Conservation (phyloP, 495 filamentous ascomycete species). For the Rusavskia elegans region DNA sequence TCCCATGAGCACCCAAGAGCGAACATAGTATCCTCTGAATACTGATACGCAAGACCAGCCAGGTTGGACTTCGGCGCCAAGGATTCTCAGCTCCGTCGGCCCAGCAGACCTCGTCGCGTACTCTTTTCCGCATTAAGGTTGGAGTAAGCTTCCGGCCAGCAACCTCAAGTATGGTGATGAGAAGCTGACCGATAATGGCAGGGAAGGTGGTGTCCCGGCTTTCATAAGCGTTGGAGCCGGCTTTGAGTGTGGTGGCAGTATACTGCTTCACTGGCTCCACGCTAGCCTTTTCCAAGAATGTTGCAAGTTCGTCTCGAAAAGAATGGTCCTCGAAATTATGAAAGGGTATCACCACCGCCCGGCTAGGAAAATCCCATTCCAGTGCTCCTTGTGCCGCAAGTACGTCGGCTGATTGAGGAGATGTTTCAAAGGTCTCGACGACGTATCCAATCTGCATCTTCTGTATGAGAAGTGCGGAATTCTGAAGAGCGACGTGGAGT, state of each 20-base stretch:
- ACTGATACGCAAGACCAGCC: constrained; percentile 42
- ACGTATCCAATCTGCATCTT: constrained; percentile 14
- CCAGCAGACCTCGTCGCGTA: constrained; percentile 42
- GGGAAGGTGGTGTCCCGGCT: constrained; percentile 31
- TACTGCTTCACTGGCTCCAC: constrained; percentile 38
- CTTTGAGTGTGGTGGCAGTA: constrained; percentile 32
- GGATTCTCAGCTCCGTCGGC: constrained; percentile 24
- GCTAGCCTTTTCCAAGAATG: constrained; percentile 43
- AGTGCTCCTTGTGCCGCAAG: constrained; percentile 25
- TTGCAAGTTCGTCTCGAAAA: constrained; percentile 33
- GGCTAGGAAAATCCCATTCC: constrained; percentile 26
- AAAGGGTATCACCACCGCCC: too few relatives aligned
- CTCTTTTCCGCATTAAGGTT: constrained; percentile 38
- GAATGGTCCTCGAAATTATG: constrained; percentile 18
- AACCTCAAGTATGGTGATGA: too few relatives aligned
- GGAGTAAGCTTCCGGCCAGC: neutral
- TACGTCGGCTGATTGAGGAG: constrained; percentile 29
- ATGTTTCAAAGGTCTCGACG: constrained; percentile 43
- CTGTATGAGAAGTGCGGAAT: neutral
- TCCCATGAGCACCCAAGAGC: constrained; percentile 7
- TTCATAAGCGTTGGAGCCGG: constrained; percentile 28
- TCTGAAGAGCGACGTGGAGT: too few relatives aligned
- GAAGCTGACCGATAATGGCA: too few relatives aligned
- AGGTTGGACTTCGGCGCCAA: constrained; percentile 40
- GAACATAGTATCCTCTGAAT: constrained; percentile 31